phyloP scores from a whole-genome alignment of 164 flowering plant species.

The Macadamia integrifolia region DNA sequence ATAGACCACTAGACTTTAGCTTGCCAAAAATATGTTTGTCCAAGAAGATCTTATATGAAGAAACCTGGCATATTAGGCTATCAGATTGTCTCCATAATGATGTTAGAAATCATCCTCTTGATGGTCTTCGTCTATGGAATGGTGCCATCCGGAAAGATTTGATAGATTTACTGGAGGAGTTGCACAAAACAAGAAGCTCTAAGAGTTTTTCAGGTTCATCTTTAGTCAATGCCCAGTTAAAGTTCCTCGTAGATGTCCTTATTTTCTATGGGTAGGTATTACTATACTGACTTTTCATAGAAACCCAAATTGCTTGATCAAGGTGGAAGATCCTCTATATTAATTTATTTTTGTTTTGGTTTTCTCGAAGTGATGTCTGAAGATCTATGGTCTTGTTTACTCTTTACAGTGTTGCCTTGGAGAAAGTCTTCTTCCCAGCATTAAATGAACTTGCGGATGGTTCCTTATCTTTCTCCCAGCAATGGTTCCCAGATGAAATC shows the following conservation, averaged over 20 bases:
- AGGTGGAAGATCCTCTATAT: conserved; percentile 3
- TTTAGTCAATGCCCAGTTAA: conserved; percentile 39
- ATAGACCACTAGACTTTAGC: conserved; percentile 21
- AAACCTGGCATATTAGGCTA: conserved; percentile 15
- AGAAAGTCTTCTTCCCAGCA: conserved; percentile 45
- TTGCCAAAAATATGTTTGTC: conserved; percentile 16
- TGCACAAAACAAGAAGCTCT: conserved; percentile 34
- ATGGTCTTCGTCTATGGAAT: conserved; percentile 57
- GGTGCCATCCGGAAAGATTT: conserved; percentile 49
- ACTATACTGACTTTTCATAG: conserved; percentile 3
- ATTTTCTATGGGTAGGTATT: conserved; percentile 57
- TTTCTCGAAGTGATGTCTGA: not conserved
- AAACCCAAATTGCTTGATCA: conserved; percentile 5
- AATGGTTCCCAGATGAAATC: conserved; percentile 28
- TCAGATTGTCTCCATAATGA: conserved; percentile 4
- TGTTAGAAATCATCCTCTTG: conserved; percentile 27
- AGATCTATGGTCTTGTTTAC: conserved; percentile 7
- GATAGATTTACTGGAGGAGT: conserved; percentile 39
- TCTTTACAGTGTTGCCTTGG: conserved; percentile 51
- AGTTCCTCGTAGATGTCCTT: conserved; percentile 59
- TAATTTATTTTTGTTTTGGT: not conserved
- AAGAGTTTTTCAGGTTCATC: conserved; percentile 26
- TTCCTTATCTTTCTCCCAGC: conserved; percentile 11
- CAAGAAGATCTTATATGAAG: conserved; percentile 11
- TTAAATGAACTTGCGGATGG: conserved; percentile 23